These are phyloP conservation scores for Eucalyptus dawsonii DNA, from an alignment of 345 rosid species.

Conservation along the genomic window DNA sequence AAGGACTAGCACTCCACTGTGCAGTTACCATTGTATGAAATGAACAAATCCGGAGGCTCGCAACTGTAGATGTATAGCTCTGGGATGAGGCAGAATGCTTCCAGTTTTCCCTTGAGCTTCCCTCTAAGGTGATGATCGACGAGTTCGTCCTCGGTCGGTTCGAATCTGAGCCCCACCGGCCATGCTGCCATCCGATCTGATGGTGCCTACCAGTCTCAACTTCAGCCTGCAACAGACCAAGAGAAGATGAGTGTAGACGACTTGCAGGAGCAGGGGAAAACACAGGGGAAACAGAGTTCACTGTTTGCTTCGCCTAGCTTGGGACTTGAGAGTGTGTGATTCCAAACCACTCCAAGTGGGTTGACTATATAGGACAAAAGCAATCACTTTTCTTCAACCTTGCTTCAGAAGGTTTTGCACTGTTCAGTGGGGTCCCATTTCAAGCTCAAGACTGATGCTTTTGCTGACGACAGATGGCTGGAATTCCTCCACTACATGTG, in stretches of 20 bases:
- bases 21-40: background rate
- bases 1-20: background rate
- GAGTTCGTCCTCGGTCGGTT: background rate
- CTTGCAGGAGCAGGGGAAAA: background rate
- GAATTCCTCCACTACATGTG: background rate
- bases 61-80: background rate
- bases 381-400: background rate
- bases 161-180: background rate
- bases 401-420: background rate
- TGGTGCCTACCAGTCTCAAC: background rate
- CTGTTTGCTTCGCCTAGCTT: background rate
- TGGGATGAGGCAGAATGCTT: background rate
- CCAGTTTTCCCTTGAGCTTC: background rate
- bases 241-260: background rate
- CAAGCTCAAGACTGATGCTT: background rate
- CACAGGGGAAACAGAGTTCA: background rate
- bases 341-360: background rate
- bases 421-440: background rate
- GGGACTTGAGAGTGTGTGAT: background rate
- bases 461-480: background rate
- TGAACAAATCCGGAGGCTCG: background rate
- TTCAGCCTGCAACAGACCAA: background rate
- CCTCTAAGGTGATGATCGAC: background rate
- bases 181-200: background rate
- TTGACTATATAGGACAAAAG: background rate